Conservation (phyloP, 2,329 filamentous ascomycete genomes). For the Fusarium redolens region DNA sequence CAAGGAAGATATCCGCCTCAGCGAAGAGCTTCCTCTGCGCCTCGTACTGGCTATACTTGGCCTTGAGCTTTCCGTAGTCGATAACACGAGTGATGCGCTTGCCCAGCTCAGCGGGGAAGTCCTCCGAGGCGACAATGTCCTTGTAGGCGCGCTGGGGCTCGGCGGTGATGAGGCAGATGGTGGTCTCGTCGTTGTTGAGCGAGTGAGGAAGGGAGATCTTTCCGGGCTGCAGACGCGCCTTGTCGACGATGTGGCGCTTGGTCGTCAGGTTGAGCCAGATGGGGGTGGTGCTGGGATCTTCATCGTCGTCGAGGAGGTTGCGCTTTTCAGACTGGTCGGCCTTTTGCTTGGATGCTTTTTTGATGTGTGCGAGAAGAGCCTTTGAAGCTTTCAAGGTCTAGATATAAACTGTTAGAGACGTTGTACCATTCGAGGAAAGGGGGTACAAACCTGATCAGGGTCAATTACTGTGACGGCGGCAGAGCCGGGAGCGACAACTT, state of each 20-base stretch:
- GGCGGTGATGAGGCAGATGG: slow-evolving; percentile 88
- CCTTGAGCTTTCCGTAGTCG: slow-evolving; percentile 80
- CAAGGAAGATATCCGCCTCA: slow-evolving; percentile 94
- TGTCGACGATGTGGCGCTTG: slow-evolving; percentile 76
- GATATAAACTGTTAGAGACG: slow-evolving; percentile 9
- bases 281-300: slow-evolving; percentile 60
- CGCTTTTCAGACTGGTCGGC: slow-evolving; percentile 62
- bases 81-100: slow-evolving; percentile 81
- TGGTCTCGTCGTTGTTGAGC: slow-evolving; percentile 73
- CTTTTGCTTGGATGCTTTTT: slow-evolving; percentile 64
- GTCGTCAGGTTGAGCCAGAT: slow-evolving; percentile 73
- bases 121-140: slow-evolving; percentile 80
- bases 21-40: slow-evolving; percentile 82
- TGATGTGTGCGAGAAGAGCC: slow-evolving; percentile 71
- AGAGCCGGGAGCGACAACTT: slow-evolving; percentile 50
- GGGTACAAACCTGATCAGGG: slow-evolving; percentile 54
- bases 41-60: slow-evolving; percentile 91
- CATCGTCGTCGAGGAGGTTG: slow-evolving; percentile 64
- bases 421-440: neutral
- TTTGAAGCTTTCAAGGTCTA: slow-evolving; percentile 72
- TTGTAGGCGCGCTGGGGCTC: slow-evolving; percentile 88
- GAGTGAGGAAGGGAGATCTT: slow-evolving; percentile 85
- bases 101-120: slow-evolving; percentile 75
- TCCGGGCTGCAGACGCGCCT: slow-evolving; percentile 82
- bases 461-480: slow-evolving; percentile 51